Base-by-base conservation (phyloP, 1,139 yeast species). In the Blastobotrys malaysiensis region DNA sequence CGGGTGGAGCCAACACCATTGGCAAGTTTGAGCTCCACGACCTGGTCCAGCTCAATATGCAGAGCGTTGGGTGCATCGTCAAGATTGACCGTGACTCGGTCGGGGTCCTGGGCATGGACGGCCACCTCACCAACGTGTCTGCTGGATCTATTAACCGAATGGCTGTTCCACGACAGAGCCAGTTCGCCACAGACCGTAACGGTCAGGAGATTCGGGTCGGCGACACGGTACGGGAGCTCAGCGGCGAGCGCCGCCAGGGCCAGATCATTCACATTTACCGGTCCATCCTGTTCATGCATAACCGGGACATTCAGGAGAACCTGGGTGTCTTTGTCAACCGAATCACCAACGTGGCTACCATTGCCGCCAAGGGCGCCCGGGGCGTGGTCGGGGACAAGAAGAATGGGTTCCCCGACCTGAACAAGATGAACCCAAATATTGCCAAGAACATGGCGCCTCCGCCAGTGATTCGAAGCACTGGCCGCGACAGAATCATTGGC, bases 251-350 rank as follows among this genome's bases (percentile, higher is more conserved):
- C 70, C 81, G 96, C 66, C 93, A 88, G 68, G 99, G 99, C 63
- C 82, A 80, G 43, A 87, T 93, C 60, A 72, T 93, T 56, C 97
- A 93, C 69, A 85, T 93, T 55, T 88, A 86, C 76, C 84, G 91
- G 65, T 84, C 85, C 58, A 77, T 79, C 49, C 78, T 93, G 60
- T 93, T 91, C 69, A 77, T 90, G 51, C 86, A 88, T 68, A 85
- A 93, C 56, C 85, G 88, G 62, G 85, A 86, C 54, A 80, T 88
- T 49, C 70, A 81, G 46, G 98, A 91, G 68, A 90, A 93, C 69
- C 81, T 90, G 57, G 99, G 99, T 72, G 90, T 93, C 9, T 91
- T 91, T 71, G 96, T 86, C 45, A 82, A 85, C 43, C 83, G 83
- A 61, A 81, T 90, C 45, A 77, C 82, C 69, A 86, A 86, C 66